Evolutionary conservation across 495 filamentous ascomycete species (phyloP).

Genomic region (Penicillium roqueforti): DNA sequence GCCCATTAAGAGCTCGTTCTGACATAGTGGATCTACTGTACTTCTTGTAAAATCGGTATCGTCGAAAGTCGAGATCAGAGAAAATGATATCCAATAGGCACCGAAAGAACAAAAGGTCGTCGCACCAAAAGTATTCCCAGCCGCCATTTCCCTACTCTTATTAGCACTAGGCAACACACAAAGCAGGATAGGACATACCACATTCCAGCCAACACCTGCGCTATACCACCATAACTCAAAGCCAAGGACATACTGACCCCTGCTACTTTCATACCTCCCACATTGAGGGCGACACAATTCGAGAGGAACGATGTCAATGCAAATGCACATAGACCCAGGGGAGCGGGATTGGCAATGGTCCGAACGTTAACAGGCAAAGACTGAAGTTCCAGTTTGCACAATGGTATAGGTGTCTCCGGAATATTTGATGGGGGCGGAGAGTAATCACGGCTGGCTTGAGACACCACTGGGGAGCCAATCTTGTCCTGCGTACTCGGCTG

Average conservation of each 20-base stretch:
- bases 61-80: slow-evolving; percentile 70
- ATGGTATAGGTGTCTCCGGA: not conserved
- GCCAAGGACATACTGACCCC: slow-evolving; percentile 62
- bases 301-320: slow-evolving; percentile 84
- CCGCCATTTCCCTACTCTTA: slow-evolving; percentile 74
- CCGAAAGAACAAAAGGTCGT: slow-evolving; percentile 90
- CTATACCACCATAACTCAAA: slow-evolving; percentile 69
- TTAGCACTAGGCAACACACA: not conserved
- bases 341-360: slow-evolving; percentile 74
- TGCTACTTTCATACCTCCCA: slow-evolving; percentile 47
- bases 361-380: slow-evolving; percentile 47
- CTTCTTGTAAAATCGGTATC: slow-evolving; percentile 52
- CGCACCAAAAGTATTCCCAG: slow-evolving; percentile 88
- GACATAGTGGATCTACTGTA: slow-evolving; percentile 33
- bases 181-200: slow-evolving; percentile 56
- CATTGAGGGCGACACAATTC: slow-evolving; percentile 65
- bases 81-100: slow-evolving; percentile 86
- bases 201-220: slow-evolving; percentile 85
- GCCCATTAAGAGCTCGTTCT: slow-evolving; percentile 56
- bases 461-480: slow-evolving; percentile 1
- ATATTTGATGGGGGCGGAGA: slow-evolving; percentile 1
- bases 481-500: slow-evolving; percentile 2
- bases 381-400: slow-evolving; percentile 2
- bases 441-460: slow-evolving; percentile 7
- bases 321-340: slow-evolving; percentile 73